Base-by-base conservation (phyloP, 306 rosid genomes). In the Rosa lucieae region DNA sequence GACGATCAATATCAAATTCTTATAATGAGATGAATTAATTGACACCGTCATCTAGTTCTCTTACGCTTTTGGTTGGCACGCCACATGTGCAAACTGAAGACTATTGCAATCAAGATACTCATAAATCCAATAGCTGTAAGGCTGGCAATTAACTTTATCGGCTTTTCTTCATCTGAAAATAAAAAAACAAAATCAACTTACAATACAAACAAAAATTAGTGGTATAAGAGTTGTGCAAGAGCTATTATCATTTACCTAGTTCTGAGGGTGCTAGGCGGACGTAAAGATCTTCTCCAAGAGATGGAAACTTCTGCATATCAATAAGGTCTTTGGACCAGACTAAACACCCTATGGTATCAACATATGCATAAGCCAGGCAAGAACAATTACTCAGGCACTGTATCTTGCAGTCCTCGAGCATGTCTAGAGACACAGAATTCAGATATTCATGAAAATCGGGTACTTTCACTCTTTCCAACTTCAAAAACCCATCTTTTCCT, bases 41-140 rank as follows among this genome's bases (percentile, higher is more conserved):
- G 66, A 9, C 12, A 6, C 14, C 35, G 4, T 59, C 65, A 62
- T 62, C 37, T 26, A 29, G 29, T 5, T 35, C 17, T 15, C 68
- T 42, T 84, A 84, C 81, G 59, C 20, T 10, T 79, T 21, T 5
- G 23, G 5, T 37, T 79, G 2, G 76, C 39, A 53, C 62, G 13
- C 65, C 51, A 3, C 35, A 58, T 44, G 12, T 10, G 47, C 44
- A 62, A 37, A 40, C 14, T 5, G 46, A 49, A 70, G 3, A 63
- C 3, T 5, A 73, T 2, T 20, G 18, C 49, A 39, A 18, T 15
- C 2, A 79, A n/a, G 9, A 26, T 17, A n/a, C 43, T 53, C 4
- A 23, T 6, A 7, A 8, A 59, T 5, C 17, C n/a, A 47, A 66
- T 37, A 47, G 40, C 17, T 47, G 67, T 11, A 10, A 84, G 49